Percentiles rank a stretch among this genome's conserved stretches.
Conservation (phyloP, 176 grass and related monocot species). For the Juncus inflexus region DNA sequence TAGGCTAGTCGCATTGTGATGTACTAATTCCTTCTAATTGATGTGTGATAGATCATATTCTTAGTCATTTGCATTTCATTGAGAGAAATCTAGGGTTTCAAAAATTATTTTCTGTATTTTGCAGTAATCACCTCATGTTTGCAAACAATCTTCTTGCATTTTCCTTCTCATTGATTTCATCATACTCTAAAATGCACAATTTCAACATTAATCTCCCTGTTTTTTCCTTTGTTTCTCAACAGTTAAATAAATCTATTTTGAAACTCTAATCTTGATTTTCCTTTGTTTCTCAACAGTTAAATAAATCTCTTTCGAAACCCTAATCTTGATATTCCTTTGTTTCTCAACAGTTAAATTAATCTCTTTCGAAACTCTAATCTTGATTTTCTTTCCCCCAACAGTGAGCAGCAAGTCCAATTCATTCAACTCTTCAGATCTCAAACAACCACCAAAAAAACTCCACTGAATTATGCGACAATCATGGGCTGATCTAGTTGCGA, state of each 20-base stretch:
- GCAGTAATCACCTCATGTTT: background rate
- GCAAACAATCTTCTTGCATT: background rate
- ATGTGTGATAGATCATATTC: background rate
- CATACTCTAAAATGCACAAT: too few species aligned
- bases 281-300: background rate
- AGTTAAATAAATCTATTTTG: too few species aligned
- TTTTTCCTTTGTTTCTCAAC: background rate
- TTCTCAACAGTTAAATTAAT: background rate
- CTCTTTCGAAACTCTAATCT: too few species aligned
- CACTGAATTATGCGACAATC: slow-evolving; percentile 97
- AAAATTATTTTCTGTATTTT: slow-evolving; percentile 1
- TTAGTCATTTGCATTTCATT: background rate
- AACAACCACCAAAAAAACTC: background rate
- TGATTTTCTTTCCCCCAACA: background rate
- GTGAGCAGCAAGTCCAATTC: background rate
- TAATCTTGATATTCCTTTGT: background rate
- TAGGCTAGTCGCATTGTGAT: background rate
- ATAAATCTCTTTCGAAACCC: too few species aligned
- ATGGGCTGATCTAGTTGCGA: slow-evolving; percentile 99
- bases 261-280: background rate
- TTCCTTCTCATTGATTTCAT: too few species aligned
- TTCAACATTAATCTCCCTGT: too few species aligned
- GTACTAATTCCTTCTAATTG: background rate
- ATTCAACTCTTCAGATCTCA: background rate
- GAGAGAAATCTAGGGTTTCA: background rate